Conservation (phyloP, 768 basidiomycete species). For the Botryobasidium botryosum region DNA sequence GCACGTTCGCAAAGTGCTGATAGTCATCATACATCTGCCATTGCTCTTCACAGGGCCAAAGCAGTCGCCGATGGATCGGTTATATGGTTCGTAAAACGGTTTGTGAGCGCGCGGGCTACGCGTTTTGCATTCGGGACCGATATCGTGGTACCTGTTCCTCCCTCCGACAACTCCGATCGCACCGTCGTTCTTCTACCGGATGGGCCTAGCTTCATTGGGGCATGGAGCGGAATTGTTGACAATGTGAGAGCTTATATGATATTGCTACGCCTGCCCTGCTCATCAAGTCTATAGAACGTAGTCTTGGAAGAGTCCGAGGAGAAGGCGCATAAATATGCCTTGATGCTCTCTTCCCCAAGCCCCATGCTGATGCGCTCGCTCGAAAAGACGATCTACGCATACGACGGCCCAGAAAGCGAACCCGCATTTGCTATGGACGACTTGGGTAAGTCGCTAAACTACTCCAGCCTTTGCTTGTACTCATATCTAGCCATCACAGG, state of each 20-base stretch:
- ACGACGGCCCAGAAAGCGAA: not conserved
- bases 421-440: not conserved
- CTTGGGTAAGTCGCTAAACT: not conserved
- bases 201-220: not conserved
- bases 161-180: not conserved
- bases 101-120: constrained; percentile 66
- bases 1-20: no score
- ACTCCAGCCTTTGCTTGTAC: not conserved
- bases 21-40: not conserved
- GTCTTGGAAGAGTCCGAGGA: not conserved
- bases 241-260: not conserved
- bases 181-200: not conserved
- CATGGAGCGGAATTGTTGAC: not conserved
- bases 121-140: constrained; percentile 51
- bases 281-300: not conserved
- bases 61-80: constrained; percentile 73
- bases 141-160: not conserved
- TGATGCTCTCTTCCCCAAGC: no score
- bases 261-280: not conserved
- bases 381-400: no score
- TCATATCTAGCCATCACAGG: not conserved
- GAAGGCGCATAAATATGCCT: not conserved
- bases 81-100: constrained; percentile 72
- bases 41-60: constrained; percentile 38
- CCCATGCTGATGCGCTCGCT: not conserved